Evolutionary conservation across 768 basidiomycete genomes (phyloP), one percentile per base, ranked within the genome.

Genomic region (Pholiota microspora): DNA sequence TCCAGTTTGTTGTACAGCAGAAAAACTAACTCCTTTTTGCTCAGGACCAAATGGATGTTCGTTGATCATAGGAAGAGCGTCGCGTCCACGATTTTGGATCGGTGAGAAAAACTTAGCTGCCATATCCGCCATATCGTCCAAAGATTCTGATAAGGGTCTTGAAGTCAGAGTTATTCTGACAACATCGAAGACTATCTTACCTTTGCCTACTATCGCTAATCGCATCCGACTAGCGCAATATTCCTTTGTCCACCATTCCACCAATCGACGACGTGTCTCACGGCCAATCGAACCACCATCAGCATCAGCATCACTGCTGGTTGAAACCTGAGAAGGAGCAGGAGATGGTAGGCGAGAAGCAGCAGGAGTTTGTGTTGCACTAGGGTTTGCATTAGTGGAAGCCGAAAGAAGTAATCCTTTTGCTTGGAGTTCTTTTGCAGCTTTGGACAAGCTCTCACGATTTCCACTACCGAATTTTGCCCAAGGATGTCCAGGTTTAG

Each of bases 381-480:
- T 42, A 9, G 23, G 9, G 10, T 62, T 67, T 58, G 75, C 69
- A 54, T 84, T 91, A 49, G 79, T 83, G 32, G 80, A 67, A 7
- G 87, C 85, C 2, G 88, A 88, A 10, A 80, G 66, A 1, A 80
- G 62, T 28, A 74, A 74, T 7, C 77, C 80, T 54, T 78, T 78
- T 9, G 72, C 74, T 65, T 82, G 83, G 49, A 81, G 69, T 36
- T 78, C 72, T 59, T 74, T 79, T 3, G 85, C 90, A 0, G 82
- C 83, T 54, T 77, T 75, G 4, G 78, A 85, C 65, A 91, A 75
- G 62, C 85, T 93, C 29, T 84, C 83, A 45, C 82, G 80, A 69
- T 90, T 89, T 5, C 94, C 94, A 16, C 85, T 92, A 2, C 95
- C 94, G 64, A 98, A 98, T 66, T 97, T 98, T 56, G 79, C 81